Percentiles rank a stretch among this genome's conserved stretches.
Conservation (phyloP, 139 green algal species). For the Volvox africanus region DNA sequence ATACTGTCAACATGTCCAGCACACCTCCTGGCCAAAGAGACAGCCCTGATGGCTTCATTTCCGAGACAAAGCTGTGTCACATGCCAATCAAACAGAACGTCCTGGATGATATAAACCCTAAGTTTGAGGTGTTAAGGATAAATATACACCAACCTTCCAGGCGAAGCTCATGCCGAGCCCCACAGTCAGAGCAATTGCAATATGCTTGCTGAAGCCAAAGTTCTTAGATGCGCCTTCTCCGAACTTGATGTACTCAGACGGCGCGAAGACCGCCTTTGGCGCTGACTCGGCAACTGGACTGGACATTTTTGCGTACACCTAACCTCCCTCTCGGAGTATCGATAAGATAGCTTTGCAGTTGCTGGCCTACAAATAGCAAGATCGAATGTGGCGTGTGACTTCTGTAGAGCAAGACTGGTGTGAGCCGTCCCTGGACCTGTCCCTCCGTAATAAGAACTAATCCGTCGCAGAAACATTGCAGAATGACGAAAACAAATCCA, state of each 20-base stretch:
- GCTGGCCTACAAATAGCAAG: too few species aligned
- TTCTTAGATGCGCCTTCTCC: constrained; percentile 56
- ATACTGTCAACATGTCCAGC: neutral
- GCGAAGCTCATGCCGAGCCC: constrained; percentile 51
- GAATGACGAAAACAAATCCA: too few species aligned
- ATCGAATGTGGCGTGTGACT: too few species aligned
- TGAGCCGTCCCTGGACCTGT: too few species aligned
- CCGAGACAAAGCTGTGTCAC: neutral
- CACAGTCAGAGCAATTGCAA: constrained; percentile 39
- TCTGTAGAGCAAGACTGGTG: too few species aligned
- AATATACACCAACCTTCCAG: constrained; percentile 60
- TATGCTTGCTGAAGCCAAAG: constrained; percentile 58
- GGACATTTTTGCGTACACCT: constrained; percentile 15
- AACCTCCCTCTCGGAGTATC: too few species aligned
- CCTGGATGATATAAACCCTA: too few species aligned
- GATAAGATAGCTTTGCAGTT: too few species aligned
- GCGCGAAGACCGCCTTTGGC: constrained; percentile 29
- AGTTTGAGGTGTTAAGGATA: too few species aligned
- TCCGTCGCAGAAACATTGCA: too few species aligned
- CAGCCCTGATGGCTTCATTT: constrained; percentile 11
- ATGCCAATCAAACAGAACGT: too few species aligned
- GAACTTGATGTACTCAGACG: constrained; percentile 49
- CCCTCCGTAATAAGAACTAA: too few species aligned
- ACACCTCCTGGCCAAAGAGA: neutral
- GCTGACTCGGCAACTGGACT: neutral